Base-by-base conservation (phyloP, 495 filamentous ascomycete genomes). In the Xylaria palmicola region DNA sequence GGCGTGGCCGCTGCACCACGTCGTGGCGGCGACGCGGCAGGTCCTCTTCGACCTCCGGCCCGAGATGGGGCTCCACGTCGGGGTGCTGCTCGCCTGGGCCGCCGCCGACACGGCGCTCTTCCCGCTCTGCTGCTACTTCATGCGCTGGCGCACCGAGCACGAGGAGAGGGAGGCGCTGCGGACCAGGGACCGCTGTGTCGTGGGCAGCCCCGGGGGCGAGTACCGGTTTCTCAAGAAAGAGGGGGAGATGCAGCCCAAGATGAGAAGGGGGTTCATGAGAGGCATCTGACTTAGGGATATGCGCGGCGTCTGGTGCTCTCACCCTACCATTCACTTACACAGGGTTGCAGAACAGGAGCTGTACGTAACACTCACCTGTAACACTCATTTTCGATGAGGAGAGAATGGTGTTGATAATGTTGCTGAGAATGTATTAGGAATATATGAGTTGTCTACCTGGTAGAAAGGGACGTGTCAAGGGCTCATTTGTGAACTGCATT, bases 1-100 rank as follows among this genome's bases (percentile, higher is more conserved):
- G 75, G 87, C 84, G 8, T 90, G 86, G 86, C 87, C 87, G n/a
- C 72, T 90, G 69, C 84, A 90, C 72, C 68, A 77, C 59, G 79
- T 90, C 60, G 86, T 90, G 52, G 80, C 87, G 68, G 85, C 81
- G n/a, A 76, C 81, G 6, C 76, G 85, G 22, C 83, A 81, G 2
- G 85, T 86, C 26, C 64, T 89, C 6, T 90, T 90, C 67, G 86
- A 84, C 37, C 77, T 83, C 20, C 80, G 87, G 55, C 84, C 83
- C 9, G 65, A 81, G 15, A 86, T 89, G 53, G 86, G 86, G 4
- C 73, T 88, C 10, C 85, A 90, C 66, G 81, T 91, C 67, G 86
- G 80, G 0, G 69, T 90, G 12, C 60, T 90, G 22, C 82, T 88
- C 50, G 77, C 77, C 0, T 90, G 88, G 87, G 72, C 77, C 30